These are phyloP conservation scores for Solanum stenotomum DNA, from an alignment of 257 asterid species.

Conservation along the genomic window DNA sequence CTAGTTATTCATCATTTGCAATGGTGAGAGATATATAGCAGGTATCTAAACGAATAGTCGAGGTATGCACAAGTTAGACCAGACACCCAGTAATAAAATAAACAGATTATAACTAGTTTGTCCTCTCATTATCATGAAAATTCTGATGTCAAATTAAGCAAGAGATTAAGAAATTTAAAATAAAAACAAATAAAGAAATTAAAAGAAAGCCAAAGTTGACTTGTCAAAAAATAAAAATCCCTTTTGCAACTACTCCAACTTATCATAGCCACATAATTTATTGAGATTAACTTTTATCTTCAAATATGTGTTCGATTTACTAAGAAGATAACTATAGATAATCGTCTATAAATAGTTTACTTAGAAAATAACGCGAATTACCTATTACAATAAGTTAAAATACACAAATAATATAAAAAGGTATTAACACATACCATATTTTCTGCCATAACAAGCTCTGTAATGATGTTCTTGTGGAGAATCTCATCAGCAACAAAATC, in stretches of 20 bases:
- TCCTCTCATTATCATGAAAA: not conserved
- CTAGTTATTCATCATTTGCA: not conserved
- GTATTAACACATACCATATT: constrained; percentile 20
- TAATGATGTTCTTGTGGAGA: not conserved
- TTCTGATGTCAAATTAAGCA: not conserved
- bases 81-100: not conserved
- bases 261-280: not conserved
- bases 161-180: not conserved
- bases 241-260: not conserved
- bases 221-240: not conserved
- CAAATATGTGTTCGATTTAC: rapidly evolving
- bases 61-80: not conserved
- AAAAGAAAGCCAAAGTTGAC: constrained; percentile 1
- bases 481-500: constrained; percentile 6
- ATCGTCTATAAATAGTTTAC: not conserved
- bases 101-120: not conserved
- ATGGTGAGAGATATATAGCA: rapidly evolving
- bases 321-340: not conserved
- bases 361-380: not conserved
- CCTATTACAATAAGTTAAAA: not conserved
- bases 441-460: constrained; percentile 18
- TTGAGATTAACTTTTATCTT: not conserved
- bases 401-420: not conserved
- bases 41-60: rapidly evolving
- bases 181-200: not conserved